Evolutionary conservation across 2,329 filamentous ascomycete genomes (phyloP), one percentile per base, ranked within the genome.

Genomic region (Monosporascus cannonballus): DNA sequence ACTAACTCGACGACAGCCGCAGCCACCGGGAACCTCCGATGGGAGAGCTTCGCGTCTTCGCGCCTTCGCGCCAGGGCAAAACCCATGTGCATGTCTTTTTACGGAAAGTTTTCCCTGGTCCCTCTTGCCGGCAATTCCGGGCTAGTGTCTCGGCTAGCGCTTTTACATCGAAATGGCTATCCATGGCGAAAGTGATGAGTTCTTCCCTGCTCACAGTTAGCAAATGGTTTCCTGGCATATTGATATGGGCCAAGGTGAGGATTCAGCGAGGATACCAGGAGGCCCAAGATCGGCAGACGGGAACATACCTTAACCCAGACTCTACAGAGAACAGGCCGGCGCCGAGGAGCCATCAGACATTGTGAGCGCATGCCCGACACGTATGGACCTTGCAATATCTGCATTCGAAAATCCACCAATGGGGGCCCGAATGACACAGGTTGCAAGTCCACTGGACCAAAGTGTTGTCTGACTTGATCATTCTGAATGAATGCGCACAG

Each of bases 331-430:
- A 45, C 52, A 56, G 18, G 54, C 53, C 22, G 47, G 46, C 51
- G 27, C 27, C 27, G 27, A 11, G 27, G 27, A 30, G 27, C 27
- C 27, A 9, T 30, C 61, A 76, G 60, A 69, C 70, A 54, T 66
- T 73, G 55, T 79, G 73, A 47, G 76, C 75, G 65, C 84, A 87
- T 25, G 75, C 70, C 50, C 81, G 75, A 67, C 84, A 87, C 30
- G 80, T 76, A 69, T 86, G 83, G 49, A 85, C 70, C 67, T 84
- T 83, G 78, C 85, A 88, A 66, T 85, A 85, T 56, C 77, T 74
- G 71, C 85, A 88, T 67, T 87, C 82, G 58, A 80, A 87, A 62
- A 88, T 87, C 69, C 78, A 79, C 81, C 83, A 86, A 68, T 84
- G 79, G 49, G 83, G 83, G 1, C 83, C 84, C 2, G 78, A 80